These are phyloP conservation scores for Tilletiaria anomala DNA, from an alignment of 1,284 basidiomycete species.

Conservation along the genomic window DNA sequence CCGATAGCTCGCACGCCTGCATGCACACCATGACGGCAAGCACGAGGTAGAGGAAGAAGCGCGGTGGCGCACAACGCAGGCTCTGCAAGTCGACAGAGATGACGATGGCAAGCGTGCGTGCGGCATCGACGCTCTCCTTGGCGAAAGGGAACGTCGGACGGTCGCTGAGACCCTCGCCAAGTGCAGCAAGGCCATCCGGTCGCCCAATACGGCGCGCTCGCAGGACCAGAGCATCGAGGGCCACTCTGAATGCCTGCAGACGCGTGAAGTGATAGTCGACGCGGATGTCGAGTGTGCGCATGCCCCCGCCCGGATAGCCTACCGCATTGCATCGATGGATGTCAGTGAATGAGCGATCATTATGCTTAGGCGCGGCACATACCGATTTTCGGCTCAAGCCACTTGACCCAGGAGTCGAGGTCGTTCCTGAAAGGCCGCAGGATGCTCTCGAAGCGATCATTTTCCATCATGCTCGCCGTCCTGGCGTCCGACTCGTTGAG, in stretches of 20 bases:
- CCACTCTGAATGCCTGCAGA: constrained; percentile 17
- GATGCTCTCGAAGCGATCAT: constrained; percentile 16
- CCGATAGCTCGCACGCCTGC: not conserved
- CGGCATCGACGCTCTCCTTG: constrained; percentile 16
- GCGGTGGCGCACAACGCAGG: constrained; percentile 19
- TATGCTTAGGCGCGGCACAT: not conserved
- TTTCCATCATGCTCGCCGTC: constrained; percentile 13
- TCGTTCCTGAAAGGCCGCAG: constrained; percentile 17
- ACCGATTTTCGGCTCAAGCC: constrained; percentile 10
- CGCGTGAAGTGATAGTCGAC: constrained; percentile 22
- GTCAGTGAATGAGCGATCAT: not conserved
- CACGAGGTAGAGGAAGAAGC: constrained; percentile 21
- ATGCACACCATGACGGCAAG: not conserved
- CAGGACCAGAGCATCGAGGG: constrained; percentile 17
- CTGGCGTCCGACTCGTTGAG: constrained; percentile 16
- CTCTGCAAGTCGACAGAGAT: constrained; percentile 16
- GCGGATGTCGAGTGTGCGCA: constrained; percentile 15
- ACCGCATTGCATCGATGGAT: constrained; percentile 11
- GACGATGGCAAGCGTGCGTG: constrained; percentile 19
- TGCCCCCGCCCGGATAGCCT: constrained; percentile 4
- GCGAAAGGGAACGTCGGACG: constrained; percentile 22
- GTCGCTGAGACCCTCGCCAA: constrained; percentile 9
- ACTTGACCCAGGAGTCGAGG: constrained; percentile 18
- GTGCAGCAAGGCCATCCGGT: not conserved
- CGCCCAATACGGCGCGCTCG: constrained; percentile 9